Percentiles rank a stretch among this genome's conserved stretches.
Conservation (phyloP, 148 eudicot genomes). For the Camellia sinensis region DNA sequence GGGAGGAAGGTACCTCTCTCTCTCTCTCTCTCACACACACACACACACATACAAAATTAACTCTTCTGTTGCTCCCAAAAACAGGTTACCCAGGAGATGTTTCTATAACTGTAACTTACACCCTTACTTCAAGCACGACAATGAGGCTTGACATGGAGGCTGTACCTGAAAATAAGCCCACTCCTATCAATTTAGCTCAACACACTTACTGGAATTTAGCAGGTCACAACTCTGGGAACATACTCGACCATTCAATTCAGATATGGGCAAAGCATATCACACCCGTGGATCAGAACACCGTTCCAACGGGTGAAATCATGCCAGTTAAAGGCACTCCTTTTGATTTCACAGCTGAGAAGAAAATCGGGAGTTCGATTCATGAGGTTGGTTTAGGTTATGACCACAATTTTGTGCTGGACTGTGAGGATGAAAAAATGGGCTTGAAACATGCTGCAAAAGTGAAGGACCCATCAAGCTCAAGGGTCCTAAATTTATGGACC, state of each 20-base stretch:
- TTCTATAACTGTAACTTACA: constrained; percentile 73
- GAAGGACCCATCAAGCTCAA: constrained; percentile 59
- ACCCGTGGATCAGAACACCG: constrained; percentile 12
- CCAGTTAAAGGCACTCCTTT: constrained; percentile 79
- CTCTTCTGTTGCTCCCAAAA: background rate
- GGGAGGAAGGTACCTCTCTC: constrained; percentile 79
- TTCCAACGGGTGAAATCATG: constrained; percentile 81
- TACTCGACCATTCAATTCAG: constrained; percentile 45
- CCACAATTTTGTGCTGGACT: constrained; percentile 86
- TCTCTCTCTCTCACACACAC: constrained; percentile 9
- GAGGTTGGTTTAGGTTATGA: constrained; percentile 76
- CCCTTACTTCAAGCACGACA: constrained; percentile 72
- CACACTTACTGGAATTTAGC: constrained; percentile 95
- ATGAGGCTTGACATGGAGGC: constrained; percentile 98
- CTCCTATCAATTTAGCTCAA: constrained; percentile 72
- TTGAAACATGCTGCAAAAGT: constrained; percentile 77
- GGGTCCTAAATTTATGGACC: constrained; percentile 82
- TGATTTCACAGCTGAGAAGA: constrained; percentile 83
- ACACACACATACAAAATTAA: background rate
- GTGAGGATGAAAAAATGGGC: constrained; percentile 73
- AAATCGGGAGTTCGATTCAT: constrained; percentile 55
- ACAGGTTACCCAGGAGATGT: constrained; percentile 93
- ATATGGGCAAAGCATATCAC: no score
- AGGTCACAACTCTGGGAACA: constrained; percentile 72
- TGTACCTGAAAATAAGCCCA: constrained; percentile 74